Evolutionary conservation across 1,284 basidiomycete genomes (phyloP), one percentile per base, ranked within the genome.

Genomic region (Trichosporon sp.): DNA sequence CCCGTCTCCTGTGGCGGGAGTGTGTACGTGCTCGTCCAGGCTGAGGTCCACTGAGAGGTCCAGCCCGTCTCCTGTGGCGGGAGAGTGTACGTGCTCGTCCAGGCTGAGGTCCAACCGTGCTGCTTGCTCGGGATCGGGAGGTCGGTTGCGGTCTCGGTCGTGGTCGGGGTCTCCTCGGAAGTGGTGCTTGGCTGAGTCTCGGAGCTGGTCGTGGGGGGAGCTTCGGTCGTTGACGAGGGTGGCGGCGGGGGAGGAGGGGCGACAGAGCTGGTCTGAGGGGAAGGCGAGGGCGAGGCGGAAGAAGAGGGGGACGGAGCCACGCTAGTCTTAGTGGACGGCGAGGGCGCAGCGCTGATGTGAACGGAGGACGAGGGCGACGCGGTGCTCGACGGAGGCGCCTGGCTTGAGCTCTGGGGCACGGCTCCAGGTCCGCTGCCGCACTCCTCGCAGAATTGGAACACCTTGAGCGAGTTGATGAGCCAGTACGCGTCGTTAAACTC

Each of bases 401-500:
- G 14, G 4, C 14, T 37, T 16, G 34, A 37, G 34, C 34, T 37
- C 33, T 7, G 21, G 14, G 46, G 21, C 44, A 23, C 29, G 4
- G 16, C 49, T 4, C 37, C 37, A 14, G 27, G 7, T 2, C 27
- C 49, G 1, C 19, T 11, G 6, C 49, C 49, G 25, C 49, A 54
- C 49, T 54, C 49, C 2, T 54, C 49, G 11, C 49, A 54, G 1
- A 16, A 16, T 27, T 31, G 27, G 27, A n/a, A 54, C 49, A 54
- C 49, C 49, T 54, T 54, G 27, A 54, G 25, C 7, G 8, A 11
- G 70, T 85, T 85, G 73, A 89, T 80, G 61, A 85, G 84, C 86
- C 87, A 89, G 74, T 85, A 88, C 3, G 87, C 85, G 13, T 87
- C 81, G 16, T 62, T 57, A 73, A 88, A 88, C 13, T 80, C 82